Evolutionary conservation across 805 yeast genomes (phyloP).

Genomic region (Candida ascalaphidarum): DNA sequence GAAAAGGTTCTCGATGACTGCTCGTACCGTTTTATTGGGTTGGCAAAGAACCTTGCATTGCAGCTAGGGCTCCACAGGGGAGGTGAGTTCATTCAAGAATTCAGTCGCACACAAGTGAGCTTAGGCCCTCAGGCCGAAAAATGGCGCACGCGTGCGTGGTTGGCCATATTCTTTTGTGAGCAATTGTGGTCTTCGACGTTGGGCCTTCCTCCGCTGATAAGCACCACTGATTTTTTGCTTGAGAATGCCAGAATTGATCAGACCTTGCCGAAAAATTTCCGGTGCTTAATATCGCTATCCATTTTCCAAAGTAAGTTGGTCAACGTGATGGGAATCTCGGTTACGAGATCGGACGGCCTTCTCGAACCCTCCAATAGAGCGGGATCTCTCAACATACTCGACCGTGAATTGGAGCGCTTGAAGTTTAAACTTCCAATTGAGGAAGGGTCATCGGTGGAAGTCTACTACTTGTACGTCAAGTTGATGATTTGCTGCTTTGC

Average conservation of each 20-base stretch:
- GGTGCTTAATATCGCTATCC: conserved; percentile 64
- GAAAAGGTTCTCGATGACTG: conserved; percentile 89
- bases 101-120: conserved; percentile 81
- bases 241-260: conserved; percentile 70
- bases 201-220: conserved; percentile 83
- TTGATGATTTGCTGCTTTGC: conserved; percentile 84
- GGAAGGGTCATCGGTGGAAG: conserved; percentile 59
- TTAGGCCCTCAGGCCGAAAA: conserved; percentile 80
- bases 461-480: conserved; percentile 69
- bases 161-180: conserved; percentile 79
- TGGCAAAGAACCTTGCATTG: conserved; percentile 76
- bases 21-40: conserved; percentile 78
- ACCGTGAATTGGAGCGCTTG: conserved; percentile 68
- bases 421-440: conserved; percentile 59
- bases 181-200: conserved; percentile 85
- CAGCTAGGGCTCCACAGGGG: conserved; percentile 83
- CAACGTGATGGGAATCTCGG: conserved; percentile 80
- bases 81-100: conserved; percentile 85
- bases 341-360: conserved; percentile 80
- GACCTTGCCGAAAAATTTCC: conserved; percentile 57
- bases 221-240: conserved; percentile 67
- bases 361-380: conserved; percentile 79
- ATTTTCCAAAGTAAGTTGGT: conserved; percentile 80
- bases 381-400: conserved; percentile 67
- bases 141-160: conserved; percentile 93